Evolutionary conservation across 148 eudicot genomes (phyloP), one percentile per base, ranked within the genome.

Genomic region (Chenopodium album): DNA sequence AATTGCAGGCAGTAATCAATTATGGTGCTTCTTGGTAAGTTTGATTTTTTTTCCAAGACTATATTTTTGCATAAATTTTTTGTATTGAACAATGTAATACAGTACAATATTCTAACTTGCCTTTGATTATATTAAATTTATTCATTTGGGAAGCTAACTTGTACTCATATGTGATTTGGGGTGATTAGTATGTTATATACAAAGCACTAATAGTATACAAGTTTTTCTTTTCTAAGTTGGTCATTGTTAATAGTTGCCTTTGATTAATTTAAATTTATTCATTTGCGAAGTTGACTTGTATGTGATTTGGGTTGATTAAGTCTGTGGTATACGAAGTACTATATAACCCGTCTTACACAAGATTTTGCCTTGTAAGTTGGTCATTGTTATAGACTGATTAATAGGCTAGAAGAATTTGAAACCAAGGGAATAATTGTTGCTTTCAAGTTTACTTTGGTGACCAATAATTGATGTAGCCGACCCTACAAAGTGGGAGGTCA

Each of bases 1-100:
- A n/a, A 9, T 63, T 92, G 90, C 95, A 94, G 98, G 89, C 92
- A 3, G 97, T 94, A 28, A 92, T 94, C 85, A 94, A 90, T 56
- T 94, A 92, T 78, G 98, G 98, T 46, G 94, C 98, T n/a, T 92
- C 98, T 71, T 94, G 98, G 98, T 94, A 87, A 41, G 89, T 75
- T 20, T 14, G 82, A 23, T 37, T 28, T 10, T 11, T 34, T 34
- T 41, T 41, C 5, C 44, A 41, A 41, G 44, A 41, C 7, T 41
- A 41, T 41, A 4, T 5, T 41, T 41, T 41, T 41, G 44, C 44
- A 4, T 41, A 5, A 4, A 0, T 4, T 41, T 41, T 41, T 6
- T 41, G 44, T 41, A 41, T 41, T 41, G 7, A 41, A 41, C 0
- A 41, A 41, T 37, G 7, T 41, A 4, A 41, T 41, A 41, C 44